Percentiles rank a stretch among this genome's conserved stretches.
phyloP scores from a whole-genome alignment of 1,284 basidiomycete species.

The Sanghuangporus baumii region DNA sequence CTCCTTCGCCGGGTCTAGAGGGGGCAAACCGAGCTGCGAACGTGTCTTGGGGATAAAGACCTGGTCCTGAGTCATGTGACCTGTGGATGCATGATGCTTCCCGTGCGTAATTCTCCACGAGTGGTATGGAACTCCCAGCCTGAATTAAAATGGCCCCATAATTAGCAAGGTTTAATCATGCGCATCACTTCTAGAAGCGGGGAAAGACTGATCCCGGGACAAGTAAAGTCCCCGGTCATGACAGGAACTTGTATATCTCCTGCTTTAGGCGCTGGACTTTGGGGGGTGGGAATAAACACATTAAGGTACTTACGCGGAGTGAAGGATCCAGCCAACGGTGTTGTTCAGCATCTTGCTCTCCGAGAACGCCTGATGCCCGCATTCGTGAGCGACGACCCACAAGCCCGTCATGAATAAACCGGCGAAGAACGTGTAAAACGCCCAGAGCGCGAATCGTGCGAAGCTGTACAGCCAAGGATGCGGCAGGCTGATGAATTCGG shows the following conservation, averaged over 20 bases:
- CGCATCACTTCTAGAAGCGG: slow-evolving; percentile 23
- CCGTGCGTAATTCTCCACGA: slow-evolving; percentile 97
- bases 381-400: slow-evolving; percentile 91
- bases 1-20: slow-evolving; percentile 63
- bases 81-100: slow-evolving; percentile 95
- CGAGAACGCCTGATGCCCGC: slow-evolving; percentile 97
- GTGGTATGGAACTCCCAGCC: slow-evolving; percentile 94
- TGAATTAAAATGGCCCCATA: slow-evolving; percentile 25
- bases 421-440: slow-evolving; percentile 75
- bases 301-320: slow-evolving; percentile 67
- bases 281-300: neutral
- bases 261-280: neutral
- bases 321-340: slow-evolving; percentile 89
- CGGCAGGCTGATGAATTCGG: slow-evolving; percentile 52
- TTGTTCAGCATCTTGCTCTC: slow-evolving; percentile 94
- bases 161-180: slow-evolving; percentile 22
- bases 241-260: no score
- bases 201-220: neutral
- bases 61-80: slow-evolving; percentile 93
- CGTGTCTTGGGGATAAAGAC: slow-evolving; percentile 94
- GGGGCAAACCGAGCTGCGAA: slow-evolving; percentile 59
- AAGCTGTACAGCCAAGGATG: slow-evolving; percentile 58
- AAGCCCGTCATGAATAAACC: slow-evolving; percentile 91
- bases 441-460: slow-evolving; percentile 72
- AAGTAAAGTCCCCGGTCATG: neutral